These are phyloP conservation scores for Lentinula guzmanii DNA, from an alignment of 768 basidiomycete genomes.

Conservation along the genomic window DNA sequence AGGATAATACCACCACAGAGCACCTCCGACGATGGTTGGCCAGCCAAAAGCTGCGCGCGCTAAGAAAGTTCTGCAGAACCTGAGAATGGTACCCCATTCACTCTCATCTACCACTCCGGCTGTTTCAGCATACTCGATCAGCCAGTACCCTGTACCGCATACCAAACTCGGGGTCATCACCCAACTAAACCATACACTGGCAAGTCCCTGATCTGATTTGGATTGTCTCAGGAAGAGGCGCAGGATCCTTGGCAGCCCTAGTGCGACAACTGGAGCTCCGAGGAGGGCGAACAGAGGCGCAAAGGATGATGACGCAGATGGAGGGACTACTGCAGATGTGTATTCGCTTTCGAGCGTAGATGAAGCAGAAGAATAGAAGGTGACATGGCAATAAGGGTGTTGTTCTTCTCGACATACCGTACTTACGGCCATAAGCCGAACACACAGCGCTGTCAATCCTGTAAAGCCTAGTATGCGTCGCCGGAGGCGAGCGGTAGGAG, in stretches of 20 bases:
- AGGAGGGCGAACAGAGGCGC: conserved; percentile 16
- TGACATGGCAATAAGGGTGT: conserved; percentile 81
- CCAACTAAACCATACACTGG: conserved; percentile 53
- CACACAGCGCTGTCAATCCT: conserved; percentile 54
- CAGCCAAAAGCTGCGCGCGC: conserved; percentile 52
- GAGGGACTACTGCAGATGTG: conserved; percentile 47
- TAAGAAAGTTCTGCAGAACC: conserved; percentile 50
- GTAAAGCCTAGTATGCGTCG: conserved; percentile 72
- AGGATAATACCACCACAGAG: conserved; percentile 69
- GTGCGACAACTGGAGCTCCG: conserved; percentile 15
- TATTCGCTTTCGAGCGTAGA: conserved; percentile 57
- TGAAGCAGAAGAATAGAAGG: conserved; percentile 78
- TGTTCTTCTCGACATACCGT: conserved; percentile 96
- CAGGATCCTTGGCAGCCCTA: conserved; percentile 45
- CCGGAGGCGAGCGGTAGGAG: conserved; percentile 65
- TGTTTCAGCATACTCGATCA: conserved; percentile 75
- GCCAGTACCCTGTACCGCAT: conserved; percentile 64
- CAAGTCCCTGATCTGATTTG: conserved; percentile 69
- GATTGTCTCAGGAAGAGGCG: conserved; percentile 56
- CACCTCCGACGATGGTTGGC: conserved; percentile 45
- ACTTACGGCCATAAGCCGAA: conserved; percentile 72
- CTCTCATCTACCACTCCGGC: conserved; percentile 33
- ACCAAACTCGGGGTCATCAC: conserved; percentile 55
- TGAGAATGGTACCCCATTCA: conserved; percentile 37
- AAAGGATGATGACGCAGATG: conserved; percentile 31